Evolutionary conservation across 2,329 filamentous ascomycete species (phyloP).

Genomic region (Grosmannia serpens): DNA sequence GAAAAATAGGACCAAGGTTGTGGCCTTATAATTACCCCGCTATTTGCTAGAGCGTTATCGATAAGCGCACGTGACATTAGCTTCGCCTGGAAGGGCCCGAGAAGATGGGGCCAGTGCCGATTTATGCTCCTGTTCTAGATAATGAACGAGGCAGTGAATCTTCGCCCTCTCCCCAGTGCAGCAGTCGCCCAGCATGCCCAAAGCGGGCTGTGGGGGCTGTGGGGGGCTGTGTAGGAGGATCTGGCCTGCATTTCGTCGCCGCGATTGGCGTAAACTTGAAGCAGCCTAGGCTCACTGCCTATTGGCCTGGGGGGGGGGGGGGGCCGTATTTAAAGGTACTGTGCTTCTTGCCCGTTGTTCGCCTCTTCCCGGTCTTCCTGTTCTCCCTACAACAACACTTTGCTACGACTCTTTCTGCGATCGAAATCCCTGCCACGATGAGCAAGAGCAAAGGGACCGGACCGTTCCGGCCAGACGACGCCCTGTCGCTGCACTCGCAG

Average conservation of each 20-base stretch:
- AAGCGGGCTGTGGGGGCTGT: not conserved
- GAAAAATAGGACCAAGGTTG: not conserved
- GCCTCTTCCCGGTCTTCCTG: not conserved
- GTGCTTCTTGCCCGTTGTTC: not conserved
- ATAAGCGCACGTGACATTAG: not conserved
- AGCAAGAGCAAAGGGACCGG: slow-evolving; percentile 14
- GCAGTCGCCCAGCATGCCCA: not conserved
- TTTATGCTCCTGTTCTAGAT: not conserved
- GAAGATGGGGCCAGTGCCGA: too few relatives aligned
- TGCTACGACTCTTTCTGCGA: too few relatives aligned
- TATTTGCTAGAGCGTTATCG: not conserved
- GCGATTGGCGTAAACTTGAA: not conserved
- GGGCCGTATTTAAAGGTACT: too few relatives aligned
- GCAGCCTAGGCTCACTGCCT: not conserved
- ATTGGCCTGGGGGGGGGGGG: not conserved
- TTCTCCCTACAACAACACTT: not conserved
- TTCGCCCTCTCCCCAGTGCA: too few relatives aligned
- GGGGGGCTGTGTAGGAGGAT: not conserved
- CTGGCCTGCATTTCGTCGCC: not conserved
- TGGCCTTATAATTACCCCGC: not conserved
- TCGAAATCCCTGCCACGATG: slow-evolving; percentile 12
- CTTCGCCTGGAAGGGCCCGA: not conserved
- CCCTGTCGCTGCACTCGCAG: slow-evolving; percentile 19
- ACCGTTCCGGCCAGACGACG: slow-evolving; percentile 13
- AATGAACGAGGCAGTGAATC: too few relatives aligned